Conservation (phyloP, 2,329 filamentous ascomycete genomes). For the Aspergillus chevalieri region DNA sequence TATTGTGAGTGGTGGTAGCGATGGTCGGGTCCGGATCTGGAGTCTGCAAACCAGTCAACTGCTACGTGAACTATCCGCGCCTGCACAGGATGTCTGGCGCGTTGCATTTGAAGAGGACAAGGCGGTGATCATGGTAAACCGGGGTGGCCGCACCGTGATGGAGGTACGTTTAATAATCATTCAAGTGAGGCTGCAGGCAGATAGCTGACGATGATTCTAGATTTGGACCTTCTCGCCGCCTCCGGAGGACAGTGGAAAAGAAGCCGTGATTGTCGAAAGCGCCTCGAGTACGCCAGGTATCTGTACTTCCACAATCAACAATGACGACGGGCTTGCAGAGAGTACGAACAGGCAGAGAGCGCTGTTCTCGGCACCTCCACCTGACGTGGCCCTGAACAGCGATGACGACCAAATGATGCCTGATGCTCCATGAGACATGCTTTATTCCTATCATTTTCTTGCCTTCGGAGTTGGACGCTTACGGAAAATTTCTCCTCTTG, state of each 20-base stretch:
- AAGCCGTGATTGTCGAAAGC: slow-evolving; percentile 23
- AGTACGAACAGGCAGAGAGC: slow-evolving; percentile 14
- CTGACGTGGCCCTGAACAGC: slow-evolving; percentile 17
- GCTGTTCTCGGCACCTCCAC: slow-evolving; percentile 28
- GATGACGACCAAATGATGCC: slow-evolving; percentile 30
- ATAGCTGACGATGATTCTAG: slow-evolving; percentile 40
- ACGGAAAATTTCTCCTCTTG: background rate
- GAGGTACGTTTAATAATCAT: slow-evolving; percentile 60
- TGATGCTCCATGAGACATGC: slow-evolving; percentile 20
- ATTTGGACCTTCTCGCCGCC: slow-evolving; percentile 94
- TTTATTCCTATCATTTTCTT: slow-evolving; percentile 1
- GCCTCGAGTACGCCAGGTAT: slow-evolving; percentile 28
- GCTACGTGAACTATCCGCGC: slow-evolving; percentile 82
- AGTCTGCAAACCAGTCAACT: slow-evolving; percentile 86
- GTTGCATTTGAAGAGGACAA: slow-evolving; percentile 98
- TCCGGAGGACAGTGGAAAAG: slow-evolving; percentile 25
- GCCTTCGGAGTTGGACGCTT: background rate
- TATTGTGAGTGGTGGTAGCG: slow-evolving; percentile 91
- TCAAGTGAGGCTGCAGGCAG: too few species aligned
- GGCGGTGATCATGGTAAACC: slow-evolving; percentile 87
- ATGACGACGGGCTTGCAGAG: slow-evolving; percentile 6
- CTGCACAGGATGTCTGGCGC: slow-evolving; percentile 92
- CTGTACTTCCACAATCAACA: slow-evolving; percentile 13
- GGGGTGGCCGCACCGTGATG: slow-evolving; percentile 86
- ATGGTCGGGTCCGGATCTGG: slow-evolving; percentile 98